A percentile compares a stretch with the other conserved stretches of the same genome.
Evolutionary conservation across 1,139 yeast species (phyloP).

Genomic region (Magnusiomyces ingens): DNA sequence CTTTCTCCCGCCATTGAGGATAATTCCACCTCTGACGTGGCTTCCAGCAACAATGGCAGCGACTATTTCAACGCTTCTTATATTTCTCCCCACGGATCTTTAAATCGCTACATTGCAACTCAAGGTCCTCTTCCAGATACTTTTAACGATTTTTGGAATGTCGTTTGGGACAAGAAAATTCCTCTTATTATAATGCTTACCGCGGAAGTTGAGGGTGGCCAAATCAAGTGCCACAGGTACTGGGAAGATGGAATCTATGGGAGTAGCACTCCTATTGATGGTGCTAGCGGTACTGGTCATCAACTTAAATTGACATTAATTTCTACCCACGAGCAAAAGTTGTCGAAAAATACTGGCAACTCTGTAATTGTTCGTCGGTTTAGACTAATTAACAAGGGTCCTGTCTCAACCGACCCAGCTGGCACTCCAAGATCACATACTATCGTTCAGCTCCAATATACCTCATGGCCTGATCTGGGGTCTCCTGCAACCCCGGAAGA

Average conservation of each 20-base stretch:
- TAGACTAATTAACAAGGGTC: conserved; percentile 5
- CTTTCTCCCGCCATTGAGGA: not conserved
- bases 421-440: conserved; percentile 14
- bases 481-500: conserved; percentile 50
- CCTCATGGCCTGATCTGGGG: conserved; percentile 80
- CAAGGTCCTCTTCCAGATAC: conserved; percentile 81
- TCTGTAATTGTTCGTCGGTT: conserved; percentile 21
- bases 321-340: conserved; percentile 7
- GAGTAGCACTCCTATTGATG: conserved; percentile 11
- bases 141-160: conserved; percentile 75
- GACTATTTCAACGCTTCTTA: conserved; percentile 63
- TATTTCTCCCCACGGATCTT: conserved; percentile 33
- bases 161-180: conserved; percentile 53
- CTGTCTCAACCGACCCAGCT: not conserved
- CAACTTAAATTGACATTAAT: conserved; percentile 10
- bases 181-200: conserved; percentile 68
- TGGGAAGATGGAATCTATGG: conserved; percentile 40
- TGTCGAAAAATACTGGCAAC: conserved; percentile 14
- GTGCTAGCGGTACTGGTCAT: no score
- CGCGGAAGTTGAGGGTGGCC: conserved; percentile 46
- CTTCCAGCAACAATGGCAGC: conserved; percentile 12
- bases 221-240: conserved; percentile 49
- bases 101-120: conserved; percentile 61
- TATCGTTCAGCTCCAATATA: conserved; percentile 63
- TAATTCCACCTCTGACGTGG: not conserved